Percentiles rank a stretch among this genome's conserved stretches.
Conservation (phyloP, 306 rosid species). For the Malus sylvestris region DNA sequence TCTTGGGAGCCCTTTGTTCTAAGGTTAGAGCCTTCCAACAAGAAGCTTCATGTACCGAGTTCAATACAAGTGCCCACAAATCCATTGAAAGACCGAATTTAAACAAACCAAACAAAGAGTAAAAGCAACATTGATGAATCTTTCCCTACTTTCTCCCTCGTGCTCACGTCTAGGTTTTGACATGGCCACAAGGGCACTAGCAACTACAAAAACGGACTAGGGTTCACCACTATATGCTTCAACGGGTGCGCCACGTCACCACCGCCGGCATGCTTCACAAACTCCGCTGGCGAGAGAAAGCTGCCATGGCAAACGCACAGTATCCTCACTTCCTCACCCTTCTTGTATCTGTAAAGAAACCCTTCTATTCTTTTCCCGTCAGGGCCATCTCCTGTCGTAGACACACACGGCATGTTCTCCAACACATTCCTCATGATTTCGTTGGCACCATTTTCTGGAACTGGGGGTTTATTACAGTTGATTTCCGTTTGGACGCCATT, state of each 20-base stretch:
- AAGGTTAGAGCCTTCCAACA: background rate
- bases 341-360: constrained; percentile 63
- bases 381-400: constrained; percentile 55
- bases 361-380: constrained; percentile 61
- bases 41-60: constrained; percentile 5
- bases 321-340: constrained; percentile 69
- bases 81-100: background rate
- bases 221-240: constrained; percentile 62
- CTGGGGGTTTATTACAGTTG: background rate
- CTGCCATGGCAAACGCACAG: constrained; percentile 75
- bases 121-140: background rate
- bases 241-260: constrained; percentile 52
- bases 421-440: constrained; percentile 33
- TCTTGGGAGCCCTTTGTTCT: too few relatives aligned
- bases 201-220: constrained; percentile 20
- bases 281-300: constrained; percentile 68
- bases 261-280: constrained; percentile 76
- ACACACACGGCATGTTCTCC: constrained; percentile 68
- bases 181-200: background rate
- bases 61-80: background rate
- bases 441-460: constrained; percentile 16
- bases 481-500: background rate
- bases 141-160: background rate
- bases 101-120: background rate
- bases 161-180: background rate